Conservation (phyloP, 2,329 filamentous ascomycete species). For the Periconia macrospinosa region DNA sequence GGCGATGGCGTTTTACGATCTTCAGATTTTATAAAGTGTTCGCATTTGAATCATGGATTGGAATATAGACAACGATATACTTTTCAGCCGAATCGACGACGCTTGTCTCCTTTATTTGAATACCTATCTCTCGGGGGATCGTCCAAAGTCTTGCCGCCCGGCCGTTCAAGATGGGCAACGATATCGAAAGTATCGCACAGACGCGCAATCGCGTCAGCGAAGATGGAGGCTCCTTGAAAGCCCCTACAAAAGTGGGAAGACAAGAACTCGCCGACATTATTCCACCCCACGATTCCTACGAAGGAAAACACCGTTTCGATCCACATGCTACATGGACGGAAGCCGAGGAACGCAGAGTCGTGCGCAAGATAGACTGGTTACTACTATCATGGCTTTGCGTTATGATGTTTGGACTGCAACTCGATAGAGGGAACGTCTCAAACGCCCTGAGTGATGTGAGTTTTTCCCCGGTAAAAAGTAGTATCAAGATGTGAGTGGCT, state of each 20-base stretch:
- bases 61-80: no score
- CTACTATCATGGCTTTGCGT: conserved; percentile 31
- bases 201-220: conserved; percentile 18
- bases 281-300: conserved; percentile 56
- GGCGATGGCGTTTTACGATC: conserved; percentile 20
- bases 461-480: no score
- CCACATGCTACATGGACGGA: conserved; percentile 57
- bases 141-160: background rate
- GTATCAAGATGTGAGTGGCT: no score
- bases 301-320: conserved; percentile 61
- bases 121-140: background rate
- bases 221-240: conserved; percentile 27
- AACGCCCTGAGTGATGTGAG: conserved; percentile 35
- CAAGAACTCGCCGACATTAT: conserved; percentile 29
- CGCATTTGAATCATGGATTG: no score
- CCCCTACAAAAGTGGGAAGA: conserved; percentile 26
- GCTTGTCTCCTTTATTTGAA: no score
- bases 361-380: conserved; percentile 51
- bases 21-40: background rate
- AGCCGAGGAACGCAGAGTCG: conserved; percentile 58
- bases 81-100: no score
- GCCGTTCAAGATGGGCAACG: conserved; percentile 11
- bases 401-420: conserved; percentile 54
- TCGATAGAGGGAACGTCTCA: conserved; percentile 50
- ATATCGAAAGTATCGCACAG: conserved; percentile 24